Base-by-base conservation (phyloP, 2,329 filamentous ascomycete species). In the Pseudofabraea citricarpa region DNA sequence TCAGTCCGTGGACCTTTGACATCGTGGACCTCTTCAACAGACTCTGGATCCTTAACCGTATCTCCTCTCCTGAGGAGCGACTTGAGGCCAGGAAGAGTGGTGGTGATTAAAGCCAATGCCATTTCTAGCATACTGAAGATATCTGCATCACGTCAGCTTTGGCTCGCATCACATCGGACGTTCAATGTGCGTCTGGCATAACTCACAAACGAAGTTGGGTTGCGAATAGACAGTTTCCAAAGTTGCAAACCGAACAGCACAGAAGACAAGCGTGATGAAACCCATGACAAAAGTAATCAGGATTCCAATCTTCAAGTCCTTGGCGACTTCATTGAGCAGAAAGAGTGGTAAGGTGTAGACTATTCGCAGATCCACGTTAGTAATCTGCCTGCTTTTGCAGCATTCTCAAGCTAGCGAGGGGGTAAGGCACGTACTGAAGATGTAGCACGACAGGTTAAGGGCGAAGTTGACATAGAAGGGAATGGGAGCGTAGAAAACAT, bases 201-300 rank as follows among this genome's bases (percentile, higher is more conserved):
- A 37, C 35, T 37, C 18, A 37, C 35, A 37, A 37, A 37, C 35
- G 21, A 37, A 37, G 35, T 37, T 37, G 9, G 35, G 35, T 22
- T 37, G 35, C 7, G 35, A 37, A 6, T 15, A 37, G 23, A 37
- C 20, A 7, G 35, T 37, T 13, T 37, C 18, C 13, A 37, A 20
- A 37, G 18, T 22, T 20, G 35, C 35, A 37, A 37, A 37, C 9
- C 35, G 35, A 22, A 37, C 35, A 9, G 19, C 16, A 37, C 35
- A 37, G 18, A 37, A 21, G 8, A 37, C 35, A 12, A 37, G 35
- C 7, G 35, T 37, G 23, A 22, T n/a, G 35, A 37, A 37, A 6
- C 35, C 35, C 35, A 37, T 37, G 18, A 37, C 20, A n/a, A 37
- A 37, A 22, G 35, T 37, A 3, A 22, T 22, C 21, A 37, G 35